Evolutionary conservation across 2,329 filamentous ascomycete species (phyloP).

Genomic region (Colletotrichum sp.): DNA sequence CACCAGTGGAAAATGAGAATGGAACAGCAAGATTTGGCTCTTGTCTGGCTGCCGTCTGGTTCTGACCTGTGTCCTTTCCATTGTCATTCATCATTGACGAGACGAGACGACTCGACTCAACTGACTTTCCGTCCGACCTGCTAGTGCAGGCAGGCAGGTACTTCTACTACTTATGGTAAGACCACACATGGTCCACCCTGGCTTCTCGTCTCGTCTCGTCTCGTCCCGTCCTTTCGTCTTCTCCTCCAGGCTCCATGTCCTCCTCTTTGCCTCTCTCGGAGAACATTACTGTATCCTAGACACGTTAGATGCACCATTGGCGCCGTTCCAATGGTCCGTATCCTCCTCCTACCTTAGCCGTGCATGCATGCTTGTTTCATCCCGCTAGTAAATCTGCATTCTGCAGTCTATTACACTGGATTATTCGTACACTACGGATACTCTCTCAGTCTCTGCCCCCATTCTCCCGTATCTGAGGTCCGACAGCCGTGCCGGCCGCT

Average conservation of each 20-base stretch:
- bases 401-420: background rate
- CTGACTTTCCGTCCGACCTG: background rate
- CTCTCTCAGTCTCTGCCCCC: background rate
- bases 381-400: slow-evolving; percentile 10
- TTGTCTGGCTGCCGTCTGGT: background rate
- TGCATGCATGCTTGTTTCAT: slow-evolving; percentile 20
- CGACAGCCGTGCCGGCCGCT: background rate
- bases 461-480: background rate
- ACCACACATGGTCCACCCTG: background rate
- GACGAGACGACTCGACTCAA: background rate
- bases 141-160: background rate
- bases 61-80: background rate
- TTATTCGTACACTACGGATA: background rate
- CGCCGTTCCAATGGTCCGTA: slow-evolving; percentile 16
- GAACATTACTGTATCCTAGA: background rate
- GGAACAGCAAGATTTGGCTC: background rate
- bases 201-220: background rate
- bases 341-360: background rate
- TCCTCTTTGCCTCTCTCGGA: background rate
- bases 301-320: background rate
- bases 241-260: background rate
- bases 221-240: background rate
- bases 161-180: background rate
- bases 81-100: background rate
- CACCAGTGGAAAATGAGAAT: background rate